Evolutionary conservation across 192 early-diverging fungal genomes (phyloP), one percentile per base, ranked within the genome.

Genomic region (Backusella mclennaniae): DNA sequence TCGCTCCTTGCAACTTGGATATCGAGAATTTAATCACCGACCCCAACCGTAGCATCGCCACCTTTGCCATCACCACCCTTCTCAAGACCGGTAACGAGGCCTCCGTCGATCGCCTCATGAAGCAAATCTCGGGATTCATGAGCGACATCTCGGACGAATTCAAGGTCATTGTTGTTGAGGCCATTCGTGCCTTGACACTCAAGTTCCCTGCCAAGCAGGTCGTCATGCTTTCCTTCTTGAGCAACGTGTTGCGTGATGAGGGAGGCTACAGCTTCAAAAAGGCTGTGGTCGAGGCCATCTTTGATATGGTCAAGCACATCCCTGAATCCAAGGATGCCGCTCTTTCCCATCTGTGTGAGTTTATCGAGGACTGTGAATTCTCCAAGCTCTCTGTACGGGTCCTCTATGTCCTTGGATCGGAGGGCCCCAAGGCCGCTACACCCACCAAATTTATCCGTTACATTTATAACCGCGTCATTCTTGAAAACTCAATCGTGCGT

Each of bases 341-440:
- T 41, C 88, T 99, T 53, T 93, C 93, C 9, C 95, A 98, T 71
- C 87, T 99, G 59, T 99, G 98, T 82, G 98, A 99, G 86, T 98
- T 99, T 75, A 99, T 99, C 78, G 98, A 99, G 81, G 98, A 99
- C 80, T 99, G 98, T 85, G 98, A 99, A 83, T 99, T 96, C 82
- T 93, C 95, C 33, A 98, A 99, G 87, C 90, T 99, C 9, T 96
- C 97, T 19, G 97, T 99, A 69, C 93, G 96, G 67, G 95, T 98
- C 70, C 86, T 99, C 68, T 93, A 98, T 85, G 87, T 99, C 35
- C 86, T 99, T 46, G 98, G 98, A 56, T 87, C 93, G 3, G 96
- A 98, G 80, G 97, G 98, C 2, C 98, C 98, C 23, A 92, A 90
- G 76, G 96, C 95, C 15, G 77, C 89, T 15, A 92, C 92, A 21